Percentiles rank a stretch among this genome's conserved stretches.
Evolutionary conservation across 495 filamentous ascomycete genomes (phyloP).

Genomic region (Annulohypoxylon bovei): DNA sequence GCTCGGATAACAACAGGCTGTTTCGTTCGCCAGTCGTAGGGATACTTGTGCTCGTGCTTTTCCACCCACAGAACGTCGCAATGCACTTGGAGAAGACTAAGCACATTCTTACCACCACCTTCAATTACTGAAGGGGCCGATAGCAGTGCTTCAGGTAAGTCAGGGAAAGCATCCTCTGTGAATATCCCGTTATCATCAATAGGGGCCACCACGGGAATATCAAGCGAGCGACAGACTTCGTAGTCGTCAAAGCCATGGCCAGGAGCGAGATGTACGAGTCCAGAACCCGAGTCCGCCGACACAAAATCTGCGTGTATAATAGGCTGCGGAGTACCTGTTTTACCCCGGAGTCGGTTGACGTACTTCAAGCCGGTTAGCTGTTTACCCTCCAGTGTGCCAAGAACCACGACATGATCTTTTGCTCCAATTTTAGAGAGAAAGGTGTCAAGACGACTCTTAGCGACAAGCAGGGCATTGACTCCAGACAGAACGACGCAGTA

Average conservation of each 20-base stretch:
- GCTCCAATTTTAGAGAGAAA: slow-evolving; percentile 44
- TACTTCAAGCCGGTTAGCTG: slow-evolving; percentile 74
- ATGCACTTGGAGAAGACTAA: slow-evolving; percentile 65
- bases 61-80: slow-evolving; percentile 71
- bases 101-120: slow-evolving; percentile 72
- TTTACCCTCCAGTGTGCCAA: slow-evolving; percentile 69
- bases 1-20: slow-evolving; percentile 88
- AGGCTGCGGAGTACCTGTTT: slow-evolving; percentile 63
- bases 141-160: slow-evolving; percentile 66
- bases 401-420: slow-evolving; percentile 54
- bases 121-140: slow-evolving; percentile 53
- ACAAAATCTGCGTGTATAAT: slow-evolving; percentile 88
- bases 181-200: slow-evolving; percentile 84
- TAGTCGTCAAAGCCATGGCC: slow-evolving; percentile 99
- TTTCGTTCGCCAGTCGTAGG: slow-evolving; percentile 97
- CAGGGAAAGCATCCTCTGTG: slow-evolving; percentile 76
- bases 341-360: slow-evolving; percentile 68
- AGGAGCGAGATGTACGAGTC: slow-evolving; percentile 91
- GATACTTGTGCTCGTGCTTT: slow-evolving; percentile 87
- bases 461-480: slow-evolving; percentile 64
- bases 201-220: slow-evolving; percentile 77
- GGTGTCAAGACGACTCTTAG: slow-evolving; percentile 70
- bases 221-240: slow-evolving; percentile 72
- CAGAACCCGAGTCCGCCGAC: slow-evolving; percentile 84
- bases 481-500: slow-evolving; percentile 75